Evolutionary conservation across 169 alveolate genomes (phyloP).

Genomic region (Besnoitia besnoiti): DNA sequence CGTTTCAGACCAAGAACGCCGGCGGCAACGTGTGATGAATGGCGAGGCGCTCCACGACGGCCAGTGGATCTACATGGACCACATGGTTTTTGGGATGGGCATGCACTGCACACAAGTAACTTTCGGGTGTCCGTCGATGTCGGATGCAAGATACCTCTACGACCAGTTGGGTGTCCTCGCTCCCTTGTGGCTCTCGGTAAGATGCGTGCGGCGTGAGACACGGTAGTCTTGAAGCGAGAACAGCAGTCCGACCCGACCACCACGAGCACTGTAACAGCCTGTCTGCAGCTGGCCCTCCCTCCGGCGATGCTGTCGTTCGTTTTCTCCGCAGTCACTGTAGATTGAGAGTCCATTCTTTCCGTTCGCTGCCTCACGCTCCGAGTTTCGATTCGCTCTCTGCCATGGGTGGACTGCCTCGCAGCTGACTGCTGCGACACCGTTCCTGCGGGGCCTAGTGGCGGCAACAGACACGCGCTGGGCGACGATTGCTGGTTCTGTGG

Average conservation of each 20-base stretch:
- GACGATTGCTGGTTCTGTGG: conserved; percentile 89
- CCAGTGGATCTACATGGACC: conserved; percentile 92
- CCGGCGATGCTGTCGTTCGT: too few relatives aligned
- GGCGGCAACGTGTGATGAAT: not conserved
- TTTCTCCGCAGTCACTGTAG: too few relatives aligned
- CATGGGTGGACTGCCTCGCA: conserved; percentile 71
- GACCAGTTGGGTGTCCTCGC: conserved; percentile 93
- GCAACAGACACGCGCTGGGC: conserved; percentile 94
- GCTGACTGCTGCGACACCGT: conserved; percentile 93
- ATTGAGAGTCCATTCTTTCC: too few relatives aligned
- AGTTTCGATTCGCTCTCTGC: too few relatives aligned
- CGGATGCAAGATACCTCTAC: conserved; percentile 87
- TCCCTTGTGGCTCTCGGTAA: conserved; percentile 91
- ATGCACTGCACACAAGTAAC: conserved; percentile 93
- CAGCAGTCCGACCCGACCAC: too few relatives aligned
- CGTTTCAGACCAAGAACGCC: conserved; percentile 35
- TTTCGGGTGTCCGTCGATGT: not conserved
- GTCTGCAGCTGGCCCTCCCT: too few relatives aligned
- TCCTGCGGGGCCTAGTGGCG: conserved; percentile 90
- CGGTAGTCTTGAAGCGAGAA: too few relatives aligned
- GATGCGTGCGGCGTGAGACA: too few relatives aligned
- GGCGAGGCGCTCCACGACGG: not conserved
- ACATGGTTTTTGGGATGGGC: conserved; percentile 97
- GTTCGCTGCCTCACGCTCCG: too few relatives aligned
- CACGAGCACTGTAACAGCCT: too few relatives aligned